Evolutionary conservation across 2,329 filamentous ascomycete species (phyloP).

Genomic region (Ophiostoma triangulosporum): DNA sequence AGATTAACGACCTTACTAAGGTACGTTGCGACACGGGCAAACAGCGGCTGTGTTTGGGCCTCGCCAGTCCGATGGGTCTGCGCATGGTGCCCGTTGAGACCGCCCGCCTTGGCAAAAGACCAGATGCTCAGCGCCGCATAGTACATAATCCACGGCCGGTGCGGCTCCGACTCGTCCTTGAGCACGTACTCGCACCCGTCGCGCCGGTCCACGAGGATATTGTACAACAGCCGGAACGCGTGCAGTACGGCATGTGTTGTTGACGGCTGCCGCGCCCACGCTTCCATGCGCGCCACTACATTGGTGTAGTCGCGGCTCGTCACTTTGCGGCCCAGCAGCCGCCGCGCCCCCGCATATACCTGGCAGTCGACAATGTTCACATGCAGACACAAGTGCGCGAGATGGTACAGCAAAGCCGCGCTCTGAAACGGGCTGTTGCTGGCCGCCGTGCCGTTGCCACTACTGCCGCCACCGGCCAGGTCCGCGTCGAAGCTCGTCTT

Average conservation of each 20-base stretch:
- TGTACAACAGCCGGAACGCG: slow-evolving; percentile 64
- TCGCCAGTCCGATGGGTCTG: neutral
- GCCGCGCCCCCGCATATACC: slow-evolving; percentile 69
- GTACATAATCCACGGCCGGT: slow-evolving; percentile 83
- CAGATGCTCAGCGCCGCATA: slow-evolving; percentile 76
- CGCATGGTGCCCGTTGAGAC: slow-evolving; percentile 19
- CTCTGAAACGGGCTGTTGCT: slow-evolving; percentile 56
- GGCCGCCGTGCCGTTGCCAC: neutral
- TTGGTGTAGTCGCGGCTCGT: slow-evolving; percentile 61
- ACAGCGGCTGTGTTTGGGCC: slow-evolving; percentile 2
- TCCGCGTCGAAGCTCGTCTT: slow-evolving; percentile 69
- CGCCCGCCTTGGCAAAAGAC: slow-evolving; percentile 72
- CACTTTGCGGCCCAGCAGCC: slow-evolving; percentile 59
- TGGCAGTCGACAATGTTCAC: slow-evolving; percentile 83
- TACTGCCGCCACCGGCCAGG: slow-evolving; percentile 23
- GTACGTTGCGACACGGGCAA: slow-evolving; percentile 26
- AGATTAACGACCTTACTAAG: slow-evolving; percentile 57
- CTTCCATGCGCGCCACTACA: slow-evolving; percentile 61
- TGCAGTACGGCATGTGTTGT: slow-evolving; percentile 76
- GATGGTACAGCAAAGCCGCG: slow-evolving; percentile 66
- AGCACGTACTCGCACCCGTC: slow-evolving; percentile 47
- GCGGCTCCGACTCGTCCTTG: slow-evolving; percentile 65
- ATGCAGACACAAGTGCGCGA: slow-evolving; percentile 81
- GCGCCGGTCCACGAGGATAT: slow-evolving; percentile 49
- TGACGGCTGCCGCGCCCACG: slow-evolving; percentile 62